Percentiles rank a stretch among this genome's conserved stretches.
These are phyloP conservation scores for Recurvomyces mirabilis DNA, from an alignment of 495 filamentous ascomycete species.

Conservation along the genomic window DNA sequence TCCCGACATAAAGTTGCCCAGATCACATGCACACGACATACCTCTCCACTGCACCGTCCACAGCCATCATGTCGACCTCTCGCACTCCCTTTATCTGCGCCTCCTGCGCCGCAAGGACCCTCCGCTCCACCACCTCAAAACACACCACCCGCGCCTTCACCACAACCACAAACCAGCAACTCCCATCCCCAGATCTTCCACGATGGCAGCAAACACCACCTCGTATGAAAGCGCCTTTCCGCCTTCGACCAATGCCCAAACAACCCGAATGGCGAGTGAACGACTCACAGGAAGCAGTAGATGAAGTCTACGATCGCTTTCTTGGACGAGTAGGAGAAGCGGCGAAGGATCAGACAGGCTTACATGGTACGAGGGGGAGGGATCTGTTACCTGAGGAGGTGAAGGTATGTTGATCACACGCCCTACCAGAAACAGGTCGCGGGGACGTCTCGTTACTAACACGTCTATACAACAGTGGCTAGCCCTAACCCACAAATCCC, in stretches of 20 bases:
- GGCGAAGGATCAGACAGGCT: slow-evolving; percentile 32
- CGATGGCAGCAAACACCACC: slow-evolving; percentile 77
- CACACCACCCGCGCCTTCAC: background rate
- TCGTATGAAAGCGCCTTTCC: slow-evolving; percentile 40
- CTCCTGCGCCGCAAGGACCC: slow-evolving; percentile 1
- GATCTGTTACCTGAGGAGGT: slow-evolving; percentile 69
- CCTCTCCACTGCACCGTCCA: background rate
- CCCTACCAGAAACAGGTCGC: no score
- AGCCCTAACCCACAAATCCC: slow-evolving; percentile 95
- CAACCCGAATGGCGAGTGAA: slow-evolving; percentile 55
- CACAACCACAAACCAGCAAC: background rate
- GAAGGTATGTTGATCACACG: slow-evolving; percentile 14
- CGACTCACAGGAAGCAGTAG: slow-evolving; percentile 55
- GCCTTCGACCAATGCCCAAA: slow-evolving; percentile 26
- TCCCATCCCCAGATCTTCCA: slow-evolving; percentile 38
- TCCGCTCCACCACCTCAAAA: background rate
- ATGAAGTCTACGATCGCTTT: slow-evolving; percentile 54
- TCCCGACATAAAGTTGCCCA: no score
- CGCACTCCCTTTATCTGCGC: slow-evolving; percentile 11
- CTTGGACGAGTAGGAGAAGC: slow-evolving; percentile 51
- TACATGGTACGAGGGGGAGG: slow-evolving; percentile 9
- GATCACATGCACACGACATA: background rate
- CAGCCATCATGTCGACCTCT: slow-evolving; percentile 1
- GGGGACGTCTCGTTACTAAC: no score
- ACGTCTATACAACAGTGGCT: slow-evolving; percentile 90